Evolutionary conservation across 495 filamentous ascomycete genomes (phyloP).

Genomic region (Neurospora sublineolata): DNA sequence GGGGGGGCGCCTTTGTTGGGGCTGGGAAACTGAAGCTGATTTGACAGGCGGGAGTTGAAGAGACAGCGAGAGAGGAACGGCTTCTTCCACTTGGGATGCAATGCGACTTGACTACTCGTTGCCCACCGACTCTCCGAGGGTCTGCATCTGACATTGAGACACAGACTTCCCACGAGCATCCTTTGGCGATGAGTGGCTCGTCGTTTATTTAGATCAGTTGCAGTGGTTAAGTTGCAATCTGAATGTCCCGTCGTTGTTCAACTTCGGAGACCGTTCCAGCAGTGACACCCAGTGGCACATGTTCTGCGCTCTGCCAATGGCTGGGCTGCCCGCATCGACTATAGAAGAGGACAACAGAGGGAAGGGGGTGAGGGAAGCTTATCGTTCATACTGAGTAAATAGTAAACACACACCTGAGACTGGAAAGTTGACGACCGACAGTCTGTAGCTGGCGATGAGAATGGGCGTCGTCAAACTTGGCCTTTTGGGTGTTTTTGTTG

Average conservation of each 20-base stretch:
- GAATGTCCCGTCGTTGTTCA: background rate
- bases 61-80: background rate
- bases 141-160: background rate
- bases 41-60: background rate
- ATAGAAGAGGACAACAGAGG: background rate
- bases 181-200: background rate
- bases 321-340: background rate
- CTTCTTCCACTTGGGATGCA: background rate
- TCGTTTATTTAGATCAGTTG: background rate
- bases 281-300: background rate
- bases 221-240: background rate
- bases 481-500: background rate
- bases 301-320: background rate
- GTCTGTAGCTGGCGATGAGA: background rate
- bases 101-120: background rate
- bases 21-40: background rate
- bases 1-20: background rate
- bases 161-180: background rate
- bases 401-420: background rate
- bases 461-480: background rate
- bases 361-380: background rate
- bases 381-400: background rate
- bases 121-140: background rate
- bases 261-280: background rate
- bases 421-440: background rate